phyloP scores from a whole-genome alignment of 2,329 filamentous ascomycete species.

The Monosporascus sp. region DNA sequence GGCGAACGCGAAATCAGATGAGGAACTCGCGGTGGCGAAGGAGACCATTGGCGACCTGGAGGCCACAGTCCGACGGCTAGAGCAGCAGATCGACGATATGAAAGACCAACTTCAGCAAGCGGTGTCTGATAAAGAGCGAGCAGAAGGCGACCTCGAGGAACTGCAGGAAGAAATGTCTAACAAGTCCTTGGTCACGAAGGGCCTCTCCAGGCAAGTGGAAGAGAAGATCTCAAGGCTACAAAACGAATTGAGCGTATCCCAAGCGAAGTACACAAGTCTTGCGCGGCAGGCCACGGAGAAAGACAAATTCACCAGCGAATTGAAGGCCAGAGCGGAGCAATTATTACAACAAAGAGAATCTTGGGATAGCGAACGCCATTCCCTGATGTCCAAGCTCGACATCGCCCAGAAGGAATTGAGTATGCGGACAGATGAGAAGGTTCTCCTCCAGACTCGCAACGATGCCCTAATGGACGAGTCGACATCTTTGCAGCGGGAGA shows the following conservation, averaged over 20 bases:
- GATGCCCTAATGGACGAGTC: constrained; percentile 64
- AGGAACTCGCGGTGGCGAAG: constrained; percentile 51
- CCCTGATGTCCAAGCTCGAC: constrained; percentile 46
- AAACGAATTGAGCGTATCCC: constrained; percentile 53
- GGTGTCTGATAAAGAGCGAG: constrained; percentile 48
- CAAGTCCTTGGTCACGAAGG: constrained; percentile 72
- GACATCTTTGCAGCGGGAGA: constrained; percentile 58
- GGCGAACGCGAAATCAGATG: constrained; percentile 45
- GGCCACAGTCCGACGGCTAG: constrained; percentile 46
- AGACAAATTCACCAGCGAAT: constrained; percentile 40
- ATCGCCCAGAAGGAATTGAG: constrained; percentile 56
- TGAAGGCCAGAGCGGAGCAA: constrained; percentile 40
- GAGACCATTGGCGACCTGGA: constrained; percentile 57
- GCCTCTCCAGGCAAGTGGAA: constrained; percentile 68
- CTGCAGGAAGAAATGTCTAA: constrained; percentile 74
- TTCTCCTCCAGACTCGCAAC: constrained; percentile 63
- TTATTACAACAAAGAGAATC: constrained; percentile 38
- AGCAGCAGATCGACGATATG: constrained; percentile 49
- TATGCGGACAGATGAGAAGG: constrained; percentile 59
- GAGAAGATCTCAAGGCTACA: constrained; percentile 64
- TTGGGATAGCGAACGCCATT: constrained; percentile 31
- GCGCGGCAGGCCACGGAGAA: constrained; percentile 46
- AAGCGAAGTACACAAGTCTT: constrained; percentile 44
- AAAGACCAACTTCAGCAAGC: constrained; percentile 52
- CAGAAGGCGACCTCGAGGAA: constrained; percentile 56